Evolutionary conservation across 768 basidiomycete species (phyloP).

Genomic region (Tricholoma sp.): DNA sequence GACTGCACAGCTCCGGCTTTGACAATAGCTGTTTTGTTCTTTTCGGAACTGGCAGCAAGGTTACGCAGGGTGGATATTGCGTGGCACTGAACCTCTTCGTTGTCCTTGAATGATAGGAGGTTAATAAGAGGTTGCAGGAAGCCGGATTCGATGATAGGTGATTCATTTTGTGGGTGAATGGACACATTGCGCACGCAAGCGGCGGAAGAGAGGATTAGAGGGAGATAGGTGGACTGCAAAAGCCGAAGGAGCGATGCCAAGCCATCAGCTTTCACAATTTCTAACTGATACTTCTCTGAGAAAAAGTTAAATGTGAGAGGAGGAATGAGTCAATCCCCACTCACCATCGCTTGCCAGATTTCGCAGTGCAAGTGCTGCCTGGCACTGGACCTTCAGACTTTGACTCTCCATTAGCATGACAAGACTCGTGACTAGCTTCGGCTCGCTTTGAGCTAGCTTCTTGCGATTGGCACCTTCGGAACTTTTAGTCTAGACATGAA

Average conservation of each 20-base stretch:
- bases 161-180: conserved; percentile 97
- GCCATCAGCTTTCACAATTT: conserved; percentile 96
- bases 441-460: conserved; percentile 91
- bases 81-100: conserved; percentile 99
- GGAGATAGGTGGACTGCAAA: conserved; percentile 93
- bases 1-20: conserved; percentile 95
- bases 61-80: conserved; percentile 97
- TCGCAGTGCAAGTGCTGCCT: conserved; percentile 91
- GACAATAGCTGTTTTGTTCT: conserved; percentile 97
- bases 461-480: conserved; percentile 75
- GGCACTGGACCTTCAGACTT: conserved; percentile 97
- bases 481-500: not conserved
- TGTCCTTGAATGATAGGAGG: conserved; percentile 96
- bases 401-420: conserved; percentile 96
- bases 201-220: conserved; percentile 95
- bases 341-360: conserved; percentile 96
- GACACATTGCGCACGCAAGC: conserved; percentile 99
- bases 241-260: conserved; percentile 89
- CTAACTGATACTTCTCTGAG: conserved; percentile 95
- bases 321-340: conserved; percentile 11
- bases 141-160: conserved; percentile 97
- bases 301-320: not conserved
- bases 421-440: conserved; percentile 89
- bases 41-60: conserved; percentile 93
- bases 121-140: conserved; percentile 96